Conservation (phyloP, 345 rosid genomes). For the Salix udensis region DNA sequence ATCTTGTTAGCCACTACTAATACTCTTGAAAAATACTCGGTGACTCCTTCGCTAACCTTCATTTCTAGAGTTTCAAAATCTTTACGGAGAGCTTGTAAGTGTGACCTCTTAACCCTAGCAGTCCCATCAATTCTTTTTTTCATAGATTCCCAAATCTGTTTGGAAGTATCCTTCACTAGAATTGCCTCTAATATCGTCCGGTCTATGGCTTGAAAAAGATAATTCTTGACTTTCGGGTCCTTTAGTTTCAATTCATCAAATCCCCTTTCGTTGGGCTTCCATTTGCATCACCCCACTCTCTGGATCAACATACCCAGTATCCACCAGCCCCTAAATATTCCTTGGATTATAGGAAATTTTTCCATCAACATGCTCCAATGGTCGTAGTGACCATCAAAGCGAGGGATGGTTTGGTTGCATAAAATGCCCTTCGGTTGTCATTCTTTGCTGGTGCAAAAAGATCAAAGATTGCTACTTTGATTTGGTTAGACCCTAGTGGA, state of each 20-base stretch:
- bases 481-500: no score
- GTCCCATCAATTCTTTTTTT: neutral
- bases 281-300: neutral
- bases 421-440: neutral
- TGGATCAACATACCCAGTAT: neutral
- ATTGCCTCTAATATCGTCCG: neutral
- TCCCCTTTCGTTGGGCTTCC: neutral
- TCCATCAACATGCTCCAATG: conserved; percentile 4
- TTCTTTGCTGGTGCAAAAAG: neutral
- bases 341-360: neutral
- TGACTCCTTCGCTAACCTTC: neutral
- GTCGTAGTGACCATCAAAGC: neutral
- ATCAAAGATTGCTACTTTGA: neutral
- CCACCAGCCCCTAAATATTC: neutral
- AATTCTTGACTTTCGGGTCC: neutral
- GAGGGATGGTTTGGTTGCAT: neutral
- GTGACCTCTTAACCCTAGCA: neutral
- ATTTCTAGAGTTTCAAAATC: neutral
- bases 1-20: neutral
- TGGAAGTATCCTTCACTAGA: neutral
- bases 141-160: neutral
- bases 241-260: neutral
- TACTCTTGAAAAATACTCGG: neutral
- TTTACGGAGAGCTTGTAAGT: neutral
- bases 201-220: neutral